Conservation (phyloP, 805 yeast genomes). For the Wickerhamomyces chambardii region DNA sequence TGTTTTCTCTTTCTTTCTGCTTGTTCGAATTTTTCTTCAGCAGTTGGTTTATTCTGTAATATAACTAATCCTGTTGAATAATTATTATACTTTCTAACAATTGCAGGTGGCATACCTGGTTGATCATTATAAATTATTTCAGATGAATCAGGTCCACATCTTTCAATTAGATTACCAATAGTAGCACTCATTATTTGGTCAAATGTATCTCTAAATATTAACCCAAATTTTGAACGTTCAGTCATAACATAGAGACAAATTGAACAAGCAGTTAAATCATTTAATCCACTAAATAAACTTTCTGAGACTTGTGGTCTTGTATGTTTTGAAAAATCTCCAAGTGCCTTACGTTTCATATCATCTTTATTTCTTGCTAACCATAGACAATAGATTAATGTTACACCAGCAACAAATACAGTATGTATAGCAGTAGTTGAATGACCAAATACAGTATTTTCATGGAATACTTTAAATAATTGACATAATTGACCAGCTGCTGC, state of each 20-base stretch:
- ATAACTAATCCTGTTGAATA: conserved; percentile 10
- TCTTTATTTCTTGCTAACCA: conserved; percentile 59
- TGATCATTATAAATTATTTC: conserved; percentile 37
- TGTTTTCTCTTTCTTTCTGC: conserved; percentile 37
- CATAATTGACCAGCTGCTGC: conserved; percentile 68
- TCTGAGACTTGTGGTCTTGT: conserved; percentile 52
- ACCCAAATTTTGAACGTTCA: conserved; percentile 53
- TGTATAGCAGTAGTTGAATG: conserved; percentile 62
- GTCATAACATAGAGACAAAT: conserved; percentile 57
- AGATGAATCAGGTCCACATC: conserved; percentile 56
- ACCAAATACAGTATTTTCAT: conserved; percentile 51
- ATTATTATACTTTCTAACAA: conserved; percentile 32
- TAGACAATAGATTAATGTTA: conserved; percentile 55
- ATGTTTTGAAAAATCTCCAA: conserved; percentile 51
- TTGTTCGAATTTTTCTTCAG: conserved; percentile 34
- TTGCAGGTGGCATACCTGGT: conserved; percentile 55
- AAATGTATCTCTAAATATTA: conserved; percentile 56
- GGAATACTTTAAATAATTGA: conserved; percentile 53
- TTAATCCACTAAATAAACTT: conserved; percentile 43
- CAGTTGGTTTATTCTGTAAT: conserved; percentile 23
- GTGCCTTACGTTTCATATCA: conserved; percentile 41
- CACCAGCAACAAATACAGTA: conserved; percentile 61
- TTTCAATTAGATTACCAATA: conserved; percentile 47
- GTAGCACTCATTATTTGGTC: conserved; percentile 61
- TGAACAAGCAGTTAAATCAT: conserved; percentile 59